Base-by-base conservation (phyloP, 345 rosid species). In the Noccaea bulbosa region DNA sequence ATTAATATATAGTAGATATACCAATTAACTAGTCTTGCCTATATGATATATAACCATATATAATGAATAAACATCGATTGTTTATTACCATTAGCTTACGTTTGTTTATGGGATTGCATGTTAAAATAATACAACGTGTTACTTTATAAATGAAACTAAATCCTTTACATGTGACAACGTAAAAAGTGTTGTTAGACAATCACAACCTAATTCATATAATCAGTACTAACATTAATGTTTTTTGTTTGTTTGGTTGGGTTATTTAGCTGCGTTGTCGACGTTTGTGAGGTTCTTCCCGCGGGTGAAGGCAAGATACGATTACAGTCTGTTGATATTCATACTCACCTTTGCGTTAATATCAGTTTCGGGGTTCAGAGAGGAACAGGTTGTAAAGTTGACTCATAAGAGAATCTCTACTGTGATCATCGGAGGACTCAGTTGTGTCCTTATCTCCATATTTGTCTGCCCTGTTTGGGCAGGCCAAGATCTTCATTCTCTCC, bases 231-330 rank as follows among this genome's bases (percentile, higher is more conserved):
- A 45, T 9, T 45, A 47, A 38, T 15, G 14, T 72, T 22, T 41
- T 43, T 11, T 15, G 14, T 72, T 22, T 41, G 34, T 11, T 34
- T 40, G 8, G 33, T 60, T 69, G 37, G 20, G 14, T 20, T 24
- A 2, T 77, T 71, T 80, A 90, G 98, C 96, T 52, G 52, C 86
- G 11, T 24, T 69, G 24, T 74, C 86, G 6, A 90, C 98, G 24
- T 93, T 87, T 66, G 16, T 85, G 53, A 73, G 97, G 37, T 93
- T 90, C 78, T 83, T 90, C 14, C 98, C 98, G 3, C 53, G 65
- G 24, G 72, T 93, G 61, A 93, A 88, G 81, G 88, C 90, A 10
- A 87, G 96, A 83, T 93, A 90, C 33, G 96, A 93, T 70, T 93
- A 93, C 54, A 89, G 96, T 51, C 58, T 90, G 38, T 37, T 83